Conservation (phyloP, 1,284 basidiomycete genomes). For the Spongiforma sp. region DNA sequence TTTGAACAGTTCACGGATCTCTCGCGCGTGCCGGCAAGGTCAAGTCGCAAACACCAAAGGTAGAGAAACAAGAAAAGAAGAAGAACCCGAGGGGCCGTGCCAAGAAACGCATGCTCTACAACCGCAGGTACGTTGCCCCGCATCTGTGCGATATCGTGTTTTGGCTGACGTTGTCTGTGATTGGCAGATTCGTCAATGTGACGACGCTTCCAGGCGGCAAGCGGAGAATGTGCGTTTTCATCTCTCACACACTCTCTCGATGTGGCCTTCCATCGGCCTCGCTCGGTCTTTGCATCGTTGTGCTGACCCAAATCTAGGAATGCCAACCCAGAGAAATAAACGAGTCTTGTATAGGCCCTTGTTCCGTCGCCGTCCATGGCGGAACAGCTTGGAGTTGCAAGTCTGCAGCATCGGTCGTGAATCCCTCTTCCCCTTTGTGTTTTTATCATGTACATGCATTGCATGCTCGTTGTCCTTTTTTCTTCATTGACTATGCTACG, state of each 20-base stretch:
- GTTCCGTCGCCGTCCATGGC: constrained; percentile 16
- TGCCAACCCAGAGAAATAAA: constrained; percentile 83
- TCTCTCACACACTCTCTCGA: no score
- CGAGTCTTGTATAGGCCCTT: constrained; percentile 23
- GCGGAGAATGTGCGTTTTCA: constrained; percentile 94
- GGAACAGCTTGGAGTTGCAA: constrained; percentile 18
- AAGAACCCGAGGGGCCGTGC: constrained; percentile 95
- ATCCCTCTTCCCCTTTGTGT: background rate
- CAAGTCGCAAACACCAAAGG: constrained; percentile 97
- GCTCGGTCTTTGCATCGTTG: constrained; percentile 5
- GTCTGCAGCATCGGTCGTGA: constrained; percentile 3
- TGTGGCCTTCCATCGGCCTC: no score
- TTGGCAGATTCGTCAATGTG: constrained; percentile 90
- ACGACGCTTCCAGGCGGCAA: constrained; percentile 91
- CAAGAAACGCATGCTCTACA: constrained; percentile 95
- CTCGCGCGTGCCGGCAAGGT: constrained; percentile 99
- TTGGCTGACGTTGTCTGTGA: background rate
- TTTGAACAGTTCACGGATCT: constrained; percentile 89
- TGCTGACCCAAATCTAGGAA: constrained; percentile 55
- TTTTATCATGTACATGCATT: constrained; percentile 17
- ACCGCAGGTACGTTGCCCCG: constrained; percentile 73
- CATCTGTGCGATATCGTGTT: constrained; percentile 11
- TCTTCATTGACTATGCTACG: constrained; percentile 18
- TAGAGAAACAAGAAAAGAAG: constrained; percentile 98
- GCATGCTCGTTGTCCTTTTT: constrained; percentile 14